Percentiles rank a stretch among this genome's conserved stretches.
These are phyloP conservation scores for Actinomortierella wolfii DNA, from an alignment of 371 early-diverging fungal species.

Conservation along the genomic window DNA sequence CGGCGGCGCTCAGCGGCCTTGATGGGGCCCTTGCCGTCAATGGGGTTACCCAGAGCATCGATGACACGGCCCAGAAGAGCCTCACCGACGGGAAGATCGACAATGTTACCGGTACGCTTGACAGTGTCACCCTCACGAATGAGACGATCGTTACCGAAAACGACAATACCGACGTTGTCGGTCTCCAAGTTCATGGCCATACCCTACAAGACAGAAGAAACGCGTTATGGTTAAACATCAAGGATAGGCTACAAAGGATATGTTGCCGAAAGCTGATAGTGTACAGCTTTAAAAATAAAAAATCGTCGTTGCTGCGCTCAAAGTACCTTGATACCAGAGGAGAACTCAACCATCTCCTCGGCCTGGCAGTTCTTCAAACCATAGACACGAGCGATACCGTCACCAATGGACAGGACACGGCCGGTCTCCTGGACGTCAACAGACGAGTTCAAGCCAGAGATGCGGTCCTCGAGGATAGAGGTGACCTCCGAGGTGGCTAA, in stretches of 20 bases:
- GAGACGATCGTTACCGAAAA: slow-evolving; percentile 97
- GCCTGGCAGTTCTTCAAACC: slow-evolving; percentile 97
- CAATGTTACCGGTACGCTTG: slow-evolving; percentile 96
- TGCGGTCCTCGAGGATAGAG: slow-evolving; percentile 90
- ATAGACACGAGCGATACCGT: slow-evolving; percentile 99
- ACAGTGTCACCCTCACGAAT: slow-evolving; percentile 97
- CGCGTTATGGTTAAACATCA: background rate
- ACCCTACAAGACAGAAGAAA: slow-evolving; percentile 64
- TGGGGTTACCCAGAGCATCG: slow-evolving; percentile 96
- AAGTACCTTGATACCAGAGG: slow-evolving; percentile 89
- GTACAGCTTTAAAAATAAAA: too few relatives aligned
- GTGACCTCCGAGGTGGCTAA: slow-evolving; percentile 82
- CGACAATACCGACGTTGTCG: slow-evolving; percentile 98
- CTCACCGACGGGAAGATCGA: slow-evolving; percentile 93
- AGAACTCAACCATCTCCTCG: slow-evolving; percentile 99
- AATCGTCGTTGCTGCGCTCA: background rate
- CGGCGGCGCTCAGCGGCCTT: slow-evolving; percentile 79
- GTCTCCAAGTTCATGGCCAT: slow-evolving; percentile 97
- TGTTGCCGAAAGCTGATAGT: too few relatives aligned
- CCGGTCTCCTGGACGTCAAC: slow-evolving; percentile 95
- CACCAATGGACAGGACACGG: slow-evolving; percentile 96
- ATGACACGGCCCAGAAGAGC: slow-evolving; percentile 95
- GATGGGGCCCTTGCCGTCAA: slow-evolving; percentile 96
- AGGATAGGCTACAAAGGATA: background rate
- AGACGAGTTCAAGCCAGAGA: slow-evolving; percentile 76